Evolutionary conservation across 2,329 filamentous ascomycete genomes (phyloP).

Genomic region (Didymella segeticola): DNA sequence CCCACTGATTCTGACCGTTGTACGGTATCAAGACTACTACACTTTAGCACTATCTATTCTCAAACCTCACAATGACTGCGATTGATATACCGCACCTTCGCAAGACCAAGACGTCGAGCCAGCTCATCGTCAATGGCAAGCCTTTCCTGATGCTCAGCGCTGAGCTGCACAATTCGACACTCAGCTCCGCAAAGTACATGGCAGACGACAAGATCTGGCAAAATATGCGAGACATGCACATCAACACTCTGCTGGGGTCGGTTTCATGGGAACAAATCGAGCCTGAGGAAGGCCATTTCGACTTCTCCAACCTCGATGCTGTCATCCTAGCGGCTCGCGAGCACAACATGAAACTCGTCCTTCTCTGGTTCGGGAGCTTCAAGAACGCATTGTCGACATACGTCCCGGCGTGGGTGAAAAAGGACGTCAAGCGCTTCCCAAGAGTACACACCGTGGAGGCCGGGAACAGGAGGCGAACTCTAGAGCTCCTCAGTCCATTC

Average conservation of each 20-base stretch:
- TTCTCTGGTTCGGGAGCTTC: conserved; percentile 58
- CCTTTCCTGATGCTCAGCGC: conserved; percentile 55
- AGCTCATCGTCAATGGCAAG: conserved; percentile 54
- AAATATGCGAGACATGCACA: conserved; percentile 50
- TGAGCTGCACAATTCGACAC: conserved; percentile 58
- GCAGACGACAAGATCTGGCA: conserved; percentile 49
- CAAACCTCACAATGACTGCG: conserved; percentile 6
- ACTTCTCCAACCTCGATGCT: conserved; percentile 53
- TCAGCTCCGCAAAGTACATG: conserved; percentile 56
- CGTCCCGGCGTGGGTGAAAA: conserved; percentile 35
- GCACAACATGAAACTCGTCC: conserved; percentile 50
- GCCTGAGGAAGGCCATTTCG: conserved; percentile 53
- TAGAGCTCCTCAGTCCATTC: conserved; percentile 42
- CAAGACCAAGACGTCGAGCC: conserved; percentile 34
- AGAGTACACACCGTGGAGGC: conserved; percentile 31
- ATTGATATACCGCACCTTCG: conserved; percentile 31
- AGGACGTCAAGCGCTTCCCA: conserved; percentile 44
- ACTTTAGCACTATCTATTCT: background rate
- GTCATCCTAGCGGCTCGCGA: conserved; percentile 48
- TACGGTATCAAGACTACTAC: background rate
- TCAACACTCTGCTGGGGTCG: conserved; percentile 56
- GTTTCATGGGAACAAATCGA: conserved; percentile 58
- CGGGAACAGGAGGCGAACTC: conserved; percentile 27
- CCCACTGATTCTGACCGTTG: too few relatives aligned
- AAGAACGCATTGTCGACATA: conserved; percentile 53